phyloP scores from a whole-genome alignment of 2,329 filamentous ascomycete species.

The Sphaerulina musiva region DNA sequence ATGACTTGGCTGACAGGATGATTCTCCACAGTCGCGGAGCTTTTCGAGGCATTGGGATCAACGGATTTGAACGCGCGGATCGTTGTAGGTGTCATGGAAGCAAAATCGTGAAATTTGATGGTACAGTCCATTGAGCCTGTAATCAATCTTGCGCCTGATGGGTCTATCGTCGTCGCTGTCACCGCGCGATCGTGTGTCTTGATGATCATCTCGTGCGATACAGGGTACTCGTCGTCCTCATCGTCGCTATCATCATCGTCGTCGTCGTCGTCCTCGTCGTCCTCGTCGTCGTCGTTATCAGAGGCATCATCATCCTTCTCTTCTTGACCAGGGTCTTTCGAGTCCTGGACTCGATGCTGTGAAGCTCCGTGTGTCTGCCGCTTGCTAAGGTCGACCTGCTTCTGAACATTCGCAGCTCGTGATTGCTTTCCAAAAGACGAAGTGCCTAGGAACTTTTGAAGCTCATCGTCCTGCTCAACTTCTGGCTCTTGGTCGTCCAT shows the following conservation, averaged over 20 bases:
- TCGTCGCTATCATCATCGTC: constrained; percentile 57
- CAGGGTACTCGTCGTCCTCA: constrained; percentile 80
- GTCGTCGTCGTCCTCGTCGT: constrained; percentile 50
- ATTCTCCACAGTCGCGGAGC: constrained; percentile 65
- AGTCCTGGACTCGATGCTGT: not conserved
- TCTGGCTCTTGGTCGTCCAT: constrained; percentile 25
- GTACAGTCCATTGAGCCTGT: constrained; percentile 90
- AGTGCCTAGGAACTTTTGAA: constrained; percentile 70
- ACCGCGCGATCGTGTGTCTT: constrained; percentile 88
- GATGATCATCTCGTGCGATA: constrained; percentile 86
- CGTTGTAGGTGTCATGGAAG: constrained; percentile 90
- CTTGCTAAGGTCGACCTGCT: constrained; percentile 74
- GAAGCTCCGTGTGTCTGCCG: constrained; percentile 40
- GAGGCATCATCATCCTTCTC: constrained; percentile 45
- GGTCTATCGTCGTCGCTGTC: constrained; percentile 77
- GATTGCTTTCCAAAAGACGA: constrained; percentile 80
- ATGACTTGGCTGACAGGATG: constrained; percentile 81
- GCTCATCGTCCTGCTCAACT: constrained; percentile 54
- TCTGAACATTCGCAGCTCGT: constrained; percentile 64
- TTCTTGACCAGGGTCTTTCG: constrained; percentile 8
- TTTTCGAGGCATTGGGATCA: constrained; percentile 76
- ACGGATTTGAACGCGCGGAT: constrained; percentile 88
- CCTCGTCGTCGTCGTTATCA: constrained; percentile 48
- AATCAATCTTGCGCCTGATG: constrained; percentile 73
- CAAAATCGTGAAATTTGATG: constrained; percentile 89